Percentiles rank a stretch among this genome's conserved stretches.
phyloP scores from a whole-genome alignment of 2,329 filamentous ascomycete genomes.

The Xylaria multiplex region DNA sequence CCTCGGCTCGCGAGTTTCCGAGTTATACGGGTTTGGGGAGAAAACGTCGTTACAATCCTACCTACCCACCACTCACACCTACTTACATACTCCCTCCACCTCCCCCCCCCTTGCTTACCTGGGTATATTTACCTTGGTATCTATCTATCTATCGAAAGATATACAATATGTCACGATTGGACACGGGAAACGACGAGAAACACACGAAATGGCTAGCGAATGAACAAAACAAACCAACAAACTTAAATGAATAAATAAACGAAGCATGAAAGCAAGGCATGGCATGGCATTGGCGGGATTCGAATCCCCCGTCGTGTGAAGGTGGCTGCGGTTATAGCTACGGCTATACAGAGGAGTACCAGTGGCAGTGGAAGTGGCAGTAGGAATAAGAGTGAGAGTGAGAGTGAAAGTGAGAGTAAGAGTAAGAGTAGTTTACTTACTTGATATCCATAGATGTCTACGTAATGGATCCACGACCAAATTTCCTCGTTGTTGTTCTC shows the following conservation, averaged over 20 bases:
- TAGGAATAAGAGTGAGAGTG: neutral
- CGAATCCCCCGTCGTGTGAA: neutral
- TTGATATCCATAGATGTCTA: slow-evolving; percentile 19
- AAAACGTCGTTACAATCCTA: neutral
- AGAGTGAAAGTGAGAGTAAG: neutral
- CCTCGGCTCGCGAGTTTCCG: slow-evolving; percentile 8
- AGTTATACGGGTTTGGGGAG: neutral
- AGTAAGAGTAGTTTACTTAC: slow-evolving; percentile 14
- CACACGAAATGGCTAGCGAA: neutral
- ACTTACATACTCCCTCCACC: neutral
- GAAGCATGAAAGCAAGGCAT: neutral
- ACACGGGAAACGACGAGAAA: neutral
- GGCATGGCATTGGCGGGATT: neutral
- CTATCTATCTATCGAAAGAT: slow-evolving; percentile 1
- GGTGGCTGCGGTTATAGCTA: too few species aligned
- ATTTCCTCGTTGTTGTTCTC: neutral
- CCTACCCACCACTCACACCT: neutral
- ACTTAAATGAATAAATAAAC: neutral
- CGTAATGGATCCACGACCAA: slow-evolving; percentile 13
- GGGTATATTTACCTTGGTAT: slow-evolving; percentile 1
- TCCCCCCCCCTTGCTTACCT: neutral
- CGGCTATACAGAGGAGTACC: neutral
- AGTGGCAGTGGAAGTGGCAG: neutral
- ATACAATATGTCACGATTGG: slow-evolving; percentile 1
- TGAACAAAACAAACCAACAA: neutral